Conservation (phyloP, 495 filamentous ascomycete species). For the Penicillium argentinense region DNA sequence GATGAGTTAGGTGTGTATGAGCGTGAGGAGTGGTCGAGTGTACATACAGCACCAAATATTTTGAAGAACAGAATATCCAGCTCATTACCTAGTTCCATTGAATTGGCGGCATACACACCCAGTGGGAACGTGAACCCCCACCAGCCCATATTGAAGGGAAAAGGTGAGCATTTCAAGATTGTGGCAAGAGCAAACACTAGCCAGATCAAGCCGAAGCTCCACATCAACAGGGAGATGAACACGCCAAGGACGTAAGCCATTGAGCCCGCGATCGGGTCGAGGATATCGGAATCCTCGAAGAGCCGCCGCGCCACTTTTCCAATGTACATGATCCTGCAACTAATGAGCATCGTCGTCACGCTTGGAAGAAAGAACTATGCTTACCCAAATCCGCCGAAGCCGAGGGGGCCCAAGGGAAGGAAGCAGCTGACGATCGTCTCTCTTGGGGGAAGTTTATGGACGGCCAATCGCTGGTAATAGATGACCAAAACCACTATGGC, state of each 20-base stretch:
- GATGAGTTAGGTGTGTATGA: not conserved
- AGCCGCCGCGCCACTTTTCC: slow-evolving; percentile 40
- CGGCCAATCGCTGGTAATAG: slow-evolving; percentile 48
- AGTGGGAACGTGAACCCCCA: slow-evolving; percentile 63
- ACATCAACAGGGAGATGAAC: slow-evolving; percentile 43
- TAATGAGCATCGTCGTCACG: not conserved
- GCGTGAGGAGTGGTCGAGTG: too few species aligned
- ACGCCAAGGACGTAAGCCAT: slow-evolving; percentile 44
- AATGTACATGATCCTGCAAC: slow-evolving; percentile 37
- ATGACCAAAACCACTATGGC: slow-evolving; percentile 44
- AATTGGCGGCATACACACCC: slow-evolving; percentile 53
- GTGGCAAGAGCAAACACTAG: slow-evolving; percentile 47
- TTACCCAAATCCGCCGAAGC: slow-evolving; percentile 45
- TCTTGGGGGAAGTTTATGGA: slow-evolving; percentile 44
- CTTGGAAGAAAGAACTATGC: not conserved
- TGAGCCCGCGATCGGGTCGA: slow-evolving; percentile 32
- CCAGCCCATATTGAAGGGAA: slow-evolving; percentile 65
- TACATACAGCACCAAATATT: slow-evolving; percentile 45
- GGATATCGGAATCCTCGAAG: slow-evolving; percentile 22
- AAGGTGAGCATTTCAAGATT: slow-evolving; percentile 35
- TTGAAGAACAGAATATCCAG: slow-evolving; percentile 50
- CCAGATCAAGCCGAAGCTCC: slow-evolving; percentile 52
- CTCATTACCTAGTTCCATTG: slow-evolving; percentile 45
- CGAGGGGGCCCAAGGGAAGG: slow-evolving; percentile 48
- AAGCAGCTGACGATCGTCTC: slow-evolving; percentile 49